Evolutionary conservation across 306 rosid genomes (phyloP).

Genomic region (Fagus sylvatica): DNA sequence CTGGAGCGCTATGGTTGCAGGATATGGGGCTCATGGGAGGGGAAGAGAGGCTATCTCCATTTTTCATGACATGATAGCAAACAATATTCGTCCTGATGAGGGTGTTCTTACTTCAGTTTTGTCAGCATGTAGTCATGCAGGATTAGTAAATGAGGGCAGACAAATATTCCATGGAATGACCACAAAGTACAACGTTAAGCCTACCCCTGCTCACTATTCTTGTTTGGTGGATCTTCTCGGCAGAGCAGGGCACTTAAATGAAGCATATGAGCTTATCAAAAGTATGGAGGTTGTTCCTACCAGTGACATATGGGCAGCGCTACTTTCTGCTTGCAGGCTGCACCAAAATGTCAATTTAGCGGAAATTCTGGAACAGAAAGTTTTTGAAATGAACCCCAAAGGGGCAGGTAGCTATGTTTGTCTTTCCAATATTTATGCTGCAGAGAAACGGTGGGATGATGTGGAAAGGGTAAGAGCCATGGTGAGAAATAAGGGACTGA

Average conservation of each 20-base stretch:
- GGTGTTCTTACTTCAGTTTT: slow-evolving; percentile 59
- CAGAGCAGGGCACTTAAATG: slow-evolving; percentile 56
- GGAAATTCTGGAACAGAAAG: slow-evolving; percentile 50
- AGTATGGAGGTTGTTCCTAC: slow-evolving; percentile 45
- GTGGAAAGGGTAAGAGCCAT: slow-evolving; percentile 52
- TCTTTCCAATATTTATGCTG: slow-evolving; percentile 68
- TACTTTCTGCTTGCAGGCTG: slow-evolving; percentile 61
- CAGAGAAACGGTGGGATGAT: slow-evolving; percentile 58
- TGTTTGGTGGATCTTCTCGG: slow-evolving; percentile 66
- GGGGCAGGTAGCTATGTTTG: slow-evolving; percentile 57
- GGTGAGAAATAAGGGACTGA: slow-evolving; percentile 42
- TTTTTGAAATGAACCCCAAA: slow-evolving; percentile 52
- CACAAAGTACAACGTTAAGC: slow-evolving; percentile 45
- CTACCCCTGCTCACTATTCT: slow-evolving; percentile 46
- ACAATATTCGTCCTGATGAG: slow-evolving; percentile 49
- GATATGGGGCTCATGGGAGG: slow-evolving; percentile 59
- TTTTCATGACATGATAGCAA: slow-evolving; percentile 45
- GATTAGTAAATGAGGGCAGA: slow-evolving; percentile 58
- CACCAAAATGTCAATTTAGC: slow-evolving; percentile 51
- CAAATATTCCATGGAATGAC: slow-evolving; percentile 44
- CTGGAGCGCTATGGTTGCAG: slow-evolving; percentile 58
- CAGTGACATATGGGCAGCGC: slow-evolving; percentile 54
- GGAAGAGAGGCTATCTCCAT: slow-evolving; percentile 57
- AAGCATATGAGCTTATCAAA: slow-evolving; percentile 51
- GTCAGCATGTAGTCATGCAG: slow-evolving; percentile 70